Percentiles rank a stretch among this genome's conserved stretches.
phyloP scores from a whole-genome alignment of 2,329 filamentous ascomycete species.

The Aureobasidium sp. region DNA sequence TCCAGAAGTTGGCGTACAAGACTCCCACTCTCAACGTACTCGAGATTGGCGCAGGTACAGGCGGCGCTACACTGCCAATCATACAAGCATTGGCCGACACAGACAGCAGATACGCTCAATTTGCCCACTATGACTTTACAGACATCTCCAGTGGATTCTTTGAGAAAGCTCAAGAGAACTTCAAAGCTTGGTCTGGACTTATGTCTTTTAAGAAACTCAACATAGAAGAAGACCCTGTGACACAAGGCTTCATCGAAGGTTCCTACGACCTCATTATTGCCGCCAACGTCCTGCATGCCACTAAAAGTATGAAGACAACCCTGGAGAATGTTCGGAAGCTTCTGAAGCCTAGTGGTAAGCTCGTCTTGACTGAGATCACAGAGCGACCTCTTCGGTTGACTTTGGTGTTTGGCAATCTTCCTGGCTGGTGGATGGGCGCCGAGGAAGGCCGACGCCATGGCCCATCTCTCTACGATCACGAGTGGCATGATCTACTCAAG shows the following conservation, averaged over 20 bases:
- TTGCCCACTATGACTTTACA: slow-evolving; percentile 40
- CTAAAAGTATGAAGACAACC: slow-evolving; percentile 19
- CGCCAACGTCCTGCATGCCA: slow-evolving; percentile 24
- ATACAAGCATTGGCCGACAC: slow-evolving; percentile 27
- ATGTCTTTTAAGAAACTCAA: slow-evolving; percentile 1
- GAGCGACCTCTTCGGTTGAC: slow-evolving; percentile 18
- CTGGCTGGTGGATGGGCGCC: slow-evolving; percentile 31
- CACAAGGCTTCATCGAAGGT: slow-evolving; percentile 40
- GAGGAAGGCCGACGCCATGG: slow-evolving; percentile 17
- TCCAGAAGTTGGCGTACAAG: neutral
- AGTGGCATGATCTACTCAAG: slow-evolving; percentile 31
- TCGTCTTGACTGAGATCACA: slow-evolving; percentile 25
- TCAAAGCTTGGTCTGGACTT: neutral
- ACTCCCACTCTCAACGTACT: slow-evolving; percentile 32
- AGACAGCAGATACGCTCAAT: slow-evolving; percentile 21
- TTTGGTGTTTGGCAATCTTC: slow-evolving; percentile 26
- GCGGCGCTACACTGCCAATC: slow-evolving; percentile 34
- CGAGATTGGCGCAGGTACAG: slow-evolving; percentile 42
- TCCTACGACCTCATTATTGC: slow-evolving; percentile 27
- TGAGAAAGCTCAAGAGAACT: neutral
- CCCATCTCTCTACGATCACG: slow-evolving; percentile 24
- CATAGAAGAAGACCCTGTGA: slow-evolving; percentile 31
- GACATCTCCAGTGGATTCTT: slow-evolving; percentile 39
- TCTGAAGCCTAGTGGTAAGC: slow-evolving; percentile 24
- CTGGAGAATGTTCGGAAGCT: slow-evolving; percentile 23